Percentiles rank a stretch among this genome's conserved stretches.
Evolutionary conservation across 768 basidiomycete genomes (phyloP).

Genomic region (Lactarius trivialis): DNA sequence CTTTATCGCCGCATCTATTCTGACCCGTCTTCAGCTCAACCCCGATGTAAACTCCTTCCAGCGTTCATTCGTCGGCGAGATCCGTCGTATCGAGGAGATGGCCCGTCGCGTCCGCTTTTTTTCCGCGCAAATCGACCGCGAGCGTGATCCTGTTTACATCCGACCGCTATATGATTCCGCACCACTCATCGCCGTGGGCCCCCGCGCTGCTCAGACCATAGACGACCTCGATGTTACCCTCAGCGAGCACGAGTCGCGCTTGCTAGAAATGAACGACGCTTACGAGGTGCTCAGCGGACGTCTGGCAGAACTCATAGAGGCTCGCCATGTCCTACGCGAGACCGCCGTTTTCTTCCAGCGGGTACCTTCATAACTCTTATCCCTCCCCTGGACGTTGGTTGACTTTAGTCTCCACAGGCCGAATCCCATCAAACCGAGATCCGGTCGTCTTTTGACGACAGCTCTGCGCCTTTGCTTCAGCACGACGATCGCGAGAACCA

Average conservation of each 20-base stretch:
- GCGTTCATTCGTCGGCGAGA: slow-evolving; percentile 94
- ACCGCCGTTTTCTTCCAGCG: slow-evolving; percentile 95
- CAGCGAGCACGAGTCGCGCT: slow-evolving; percentile 75
- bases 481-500: slow-evolving; percentile 81
- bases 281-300: slow-evolving; percentile 86
- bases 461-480: slow-evolving; percentile 82
- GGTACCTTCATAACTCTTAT: slow-evolving; percentile 36
- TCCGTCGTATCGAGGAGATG: slow-evolving; percentile 94
- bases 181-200: slow-evolving; percentile 83
- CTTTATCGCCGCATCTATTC: background rate
- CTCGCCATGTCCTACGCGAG: slow-evolving; percentile 88
- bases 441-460: slow-evolving; percentile 86
- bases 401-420: slow-evolving; percentile 43
- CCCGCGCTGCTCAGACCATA: slow-evolving; percentile 85
- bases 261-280: slow-evolving; percentile 87
- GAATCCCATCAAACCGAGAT: slow-evolving; percentile 74
- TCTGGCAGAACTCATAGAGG: slow-evolving; percentile 83
- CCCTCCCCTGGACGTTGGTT: background rate
- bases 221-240: slow-evolving; percentile 90
- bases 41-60: slow-evolving; percentile 95
- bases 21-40: slow-evolving; percentile 58
- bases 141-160: slow-evolving; percentile 74
- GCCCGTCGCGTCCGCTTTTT: slow-evolving; percentile 92
- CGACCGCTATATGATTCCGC: slow-evolving; percentile 83
- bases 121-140: slow-evolving; percentile 73